A percentile compares a stretch with the other conserved stretches of the same genome.
These are phyloP conservation scores for Acacia pycnantha DNA, from an alignment of 331 rosid species.

Conservation along the genomic window DNA sequence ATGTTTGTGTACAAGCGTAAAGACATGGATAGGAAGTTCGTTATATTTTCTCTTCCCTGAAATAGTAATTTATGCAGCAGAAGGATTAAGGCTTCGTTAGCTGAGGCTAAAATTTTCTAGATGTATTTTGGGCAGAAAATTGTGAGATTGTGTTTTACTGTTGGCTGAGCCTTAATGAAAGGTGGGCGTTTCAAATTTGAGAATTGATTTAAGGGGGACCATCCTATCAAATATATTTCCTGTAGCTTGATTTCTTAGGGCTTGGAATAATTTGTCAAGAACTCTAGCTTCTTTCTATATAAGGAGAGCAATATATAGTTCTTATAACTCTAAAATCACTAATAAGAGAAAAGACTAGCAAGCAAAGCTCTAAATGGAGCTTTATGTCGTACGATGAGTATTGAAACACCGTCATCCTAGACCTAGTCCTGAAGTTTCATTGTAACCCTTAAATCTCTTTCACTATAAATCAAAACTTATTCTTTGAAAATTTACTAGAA, in stretches of 20 bases:
- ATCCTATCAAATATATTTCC: not conserved
- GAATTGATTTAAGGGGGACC: not conserved
- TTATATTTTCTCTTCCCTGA: not conserved
- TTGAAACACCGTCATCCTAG: not conserved
- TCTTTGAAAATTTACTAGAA: not conserved
- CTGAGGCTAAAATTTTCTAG: not conserved
- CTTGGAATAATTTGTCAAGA: not conserved
- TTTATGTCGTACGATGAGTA: not conserved
- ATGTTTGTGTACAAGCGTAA: not conserved
- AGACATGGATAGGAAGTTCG: not conserved
- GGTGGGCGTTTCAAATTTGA: not conserved
- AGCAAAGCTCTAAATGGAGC: not conserved
- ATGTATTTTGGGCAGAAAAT: not conserved
- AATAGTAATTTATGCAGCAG: not conserved
- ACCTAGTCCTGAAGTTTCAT: not conserved
- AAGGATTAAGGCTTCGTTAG: not conserved
- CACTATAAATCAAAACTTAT: not conserved
- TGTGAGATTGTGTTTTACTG: not conserved
- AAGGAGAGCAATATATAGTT: not conserved
- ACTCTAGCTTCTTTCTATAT: not conserved
- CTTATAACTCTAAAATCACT: not conserved
- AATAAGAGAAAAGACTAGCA: not conserved
- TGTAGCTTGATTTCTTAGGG: not conserved
- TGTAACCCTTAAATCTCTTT: not conserved
- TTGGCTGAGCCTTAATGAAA: not conserved